These are phyloP conservation scores for Candida ortonii DNA, from an alignment of 805 yeast genomes.

Conservation along the genomic window DNA sequence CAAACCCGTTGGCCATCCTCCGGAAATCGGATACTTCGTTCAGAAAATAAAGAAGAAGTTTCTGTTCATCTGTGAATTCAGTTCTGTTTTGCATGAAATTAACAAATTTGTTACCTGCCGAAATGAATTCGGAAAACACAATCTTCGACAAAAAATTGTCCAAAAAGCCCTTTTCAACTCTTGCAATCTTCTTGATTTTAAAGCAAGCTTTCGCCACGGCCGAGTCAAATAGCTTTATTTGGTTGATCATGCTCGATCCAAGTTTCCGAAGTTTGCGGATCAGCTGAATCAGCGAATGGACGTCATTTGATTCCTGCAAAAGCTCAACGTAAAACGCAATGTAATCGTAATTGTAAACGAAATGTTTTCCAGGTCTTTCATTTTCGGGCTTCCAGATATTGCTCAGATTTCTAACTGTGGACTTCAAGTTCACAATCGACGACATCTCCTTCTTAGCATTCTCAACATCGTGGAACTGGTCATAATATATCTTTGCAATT, in stretches of 20 bases:
- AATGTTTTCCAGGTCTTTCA: slow-evolving; percentile 93
- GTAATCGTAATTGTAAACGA: slow-evolving; percentile 70
- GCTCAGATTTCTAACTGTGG: slow-evolving; percentile 67
- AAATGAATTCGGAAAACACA: slow-evolving; percentile 41
- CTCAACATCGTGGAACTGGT: slow-evolving; percentile 49
- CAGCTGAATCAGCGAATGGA: slow-evolving; percentile 55
- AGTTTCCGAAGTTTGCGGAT: slow-evolving; percentile 75
- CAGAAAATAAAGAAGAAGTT: slow-evolving; percentile 42
- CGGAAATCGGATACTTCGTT: slow-evolving; percentile 57
- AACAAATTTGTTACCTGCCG: slow-evolving; percentile 35
- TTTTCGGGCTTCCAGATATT: slow-evolving; percentile 91
- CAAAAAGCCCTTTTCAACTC: slow-evolving; percentile 44
- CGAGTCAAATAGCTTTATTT: slow-evolving; percentile 64
- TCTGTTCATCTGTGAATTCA: slow-evolving; percentile 38
- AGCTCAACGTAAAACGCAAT: slow-evolving; percentile 60
- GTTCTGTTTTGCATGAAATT: slow-evolving; percentile 22
- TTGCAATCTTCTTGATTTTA: slow-evolving; percentile 45
- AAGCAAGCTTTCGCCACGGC: slow-evolving; percentile 51
- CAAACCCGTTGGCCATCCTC: slow-evolving; percentile 75
- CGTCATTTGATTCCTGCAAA: slow-evolving; percentile 50
- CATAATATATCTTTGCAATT: slow-evolving; percentile 58
- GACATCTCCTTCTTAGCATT: slow-evolving; percentile 66
- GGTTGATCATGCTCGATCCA: slow-evolving; percentile 70
- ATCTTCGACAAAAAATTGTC: slow-evolving; percentile 50
- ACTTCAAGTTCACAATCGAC: slow-evolving; percentile 58